These are phyloP conservation scores for Clavaria fumosa DNA, from an alignment of 768 basidiomycete genomes.

Conservation along the genomic window DNA sequence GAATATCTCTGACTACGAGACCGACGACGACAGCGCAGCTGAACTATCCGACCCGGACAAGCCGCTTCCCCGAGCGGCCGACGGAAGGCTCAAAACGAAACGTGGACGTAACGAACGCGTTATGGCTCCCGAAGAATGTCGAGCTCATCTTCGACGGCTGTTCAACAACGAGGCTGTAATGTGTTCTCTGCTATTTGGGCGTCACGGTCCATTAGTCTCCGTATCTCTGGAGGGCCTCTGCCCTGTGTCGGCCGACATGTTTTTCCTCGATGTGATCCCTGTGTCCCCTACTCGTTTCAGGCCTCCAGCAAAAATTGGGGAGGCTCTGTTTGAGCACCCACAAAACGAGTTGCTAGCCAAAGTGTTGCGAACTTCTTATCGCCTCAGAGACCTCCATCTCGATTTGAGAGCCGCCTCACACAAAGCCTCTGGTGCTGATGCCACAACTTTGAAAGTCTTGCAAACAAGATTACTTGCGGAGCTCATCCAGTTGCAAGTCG, in stretches of 20 bases:
- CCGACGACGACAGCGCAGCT: conserved; percentile 25
- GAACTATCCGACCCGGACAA: conserved; percentile 12
- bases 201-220: conserved; percentile 73
- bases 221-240: conserved; percentile 45
- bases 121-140: conserved; percentile 81
- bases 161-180: conserved; percentile 74
- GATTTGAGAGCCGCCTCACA: conserved; percentile 44
- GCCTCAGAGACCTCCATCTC: conserved; percentile 60
- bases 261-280: conserved; percentile 87
- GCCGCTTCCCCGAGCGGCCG: conserved; percentile 52
- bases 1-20: conserved; percentile 36
- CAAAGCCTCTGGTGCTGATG: conserved; percentile 41
- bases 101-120: conserved; percentile 85
- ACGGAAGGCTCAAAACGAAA: conserved; percentile 57
- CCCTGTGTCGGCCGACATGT: conserved; percentile 80
- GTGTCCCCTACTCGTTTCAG: conserved; percentile 93
- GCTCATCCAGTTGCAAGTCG: conserved; percentile 79
- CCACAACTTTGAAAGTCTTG: conserved; percentile 33
- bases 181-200: conserved; percentile 79
- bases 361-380: conserved; percentile 68
- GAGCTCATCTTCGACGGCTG: conserved; percentile 80
- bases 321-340: conserved; percentile 87
- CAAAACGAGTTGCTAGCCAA: conserved; percentile 83
- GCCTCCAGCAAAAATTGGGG: conserved; percentile 83
- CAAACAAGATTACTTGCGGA: conserved; percentile 62